A percentile compares a stretch with the other conserved stretches of the same genome.
These are phyloP conservation scores for Termitomyces titanicus DNA, from an alignment of 768 basidiomycete species.

Conservation along the genomic window DNA sequence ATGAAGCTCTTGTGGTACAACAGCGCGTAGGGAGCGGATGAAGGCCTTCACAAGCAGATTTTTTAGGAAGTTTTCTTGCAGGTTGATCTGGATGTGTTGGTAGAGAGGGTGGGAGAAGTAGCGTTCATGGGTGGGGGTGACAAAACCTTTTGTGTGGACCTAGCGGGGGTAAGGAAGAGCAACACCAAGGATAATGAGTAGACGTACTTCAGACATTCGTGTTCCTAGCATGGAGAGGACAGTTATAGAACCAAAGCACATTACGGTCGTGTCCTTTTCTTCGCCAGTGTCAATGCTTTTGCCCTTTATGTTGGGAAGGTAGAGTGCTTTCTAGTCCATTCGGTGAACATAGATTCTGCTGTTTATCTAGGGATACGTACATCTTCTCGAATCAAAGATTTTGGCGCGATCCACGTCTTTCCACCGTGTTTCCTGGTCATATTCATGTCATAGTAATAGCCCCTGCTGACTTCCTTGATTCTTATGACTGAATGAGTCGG, in stretches of 20 bases:
- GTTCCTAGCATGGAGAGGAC: constrained; percentile 83
- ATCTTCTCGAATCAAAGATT: constrained; percentile 84
- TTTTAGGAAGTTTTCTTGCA: constrained; percentile 93
- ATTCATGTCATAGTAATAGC: constrained; percentile 85
- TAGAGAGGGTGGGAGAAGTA: constrained; percentile 57
- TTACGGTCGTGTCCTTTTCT: constrained; percentile 68
- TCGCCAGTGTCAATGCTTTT: constrained; percentile 54
- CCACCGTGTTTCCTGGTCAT: constrained; percentile 81
- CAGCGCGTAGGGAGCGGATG: constrained; percentile 64
- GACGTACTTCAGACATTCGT: constrained; percentile 76
- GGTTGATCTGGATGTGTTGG: constrained; percentile 82
- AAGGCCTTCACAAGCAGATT: constrained; percentile 87
- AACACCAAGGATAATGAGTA: background rate
- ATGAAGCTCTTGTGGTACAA: constrained; percentile 62
- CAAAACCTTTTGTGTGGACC: constrained; percentile 79
- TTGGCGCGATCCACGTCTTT: constrained; percentile 93
- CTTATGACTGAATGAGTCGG: constrained; percentile 19
- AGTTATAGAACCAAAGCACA: constrained; percentile 74
- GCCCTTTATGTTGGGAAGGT: constrained; percentile 85
- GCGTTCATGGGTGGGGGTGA: constrained; percentile 47
- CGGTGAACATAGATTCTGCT: background rate
- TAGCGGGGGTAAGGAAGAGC: constrained; percentile 23
- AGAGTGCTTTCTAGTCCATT: constrained; percentile 72
- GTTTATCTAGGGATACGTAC: constrained; percentile 41
- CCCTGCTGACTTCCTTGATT: constrained; percentile 59